phyloP scores from a whole-genome alignment of 257 asterid genomes.

The Anisodus acutangulus region DNA sequence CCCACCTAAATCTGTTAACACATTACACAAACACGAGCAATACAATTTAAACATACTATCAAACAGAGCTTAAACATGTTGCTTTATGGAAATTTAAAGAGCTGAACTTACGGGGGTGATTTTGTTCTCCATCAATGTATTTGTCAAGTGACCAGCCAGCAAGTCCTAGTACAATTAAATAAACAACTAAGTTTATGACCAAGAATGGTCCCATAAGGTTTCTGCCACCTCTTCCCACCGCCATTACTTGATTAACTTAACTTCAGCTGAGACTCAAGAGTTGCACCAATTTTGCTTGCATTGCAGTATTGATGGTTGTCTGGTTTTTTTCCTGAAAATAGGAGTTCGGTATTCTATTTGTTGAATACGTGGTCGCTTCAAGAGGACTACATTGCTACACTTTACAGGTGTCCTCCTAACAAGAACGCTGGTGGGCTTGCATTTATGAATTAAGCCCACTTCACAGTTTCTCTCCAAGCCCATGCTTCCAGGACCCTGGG shows the following conservation, averaged over 20 bases:
- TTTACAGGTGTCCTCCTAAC: slow-evolving; percentile 24
- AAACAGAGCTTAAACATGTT: neutral
- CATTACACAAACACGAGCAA: neutral
- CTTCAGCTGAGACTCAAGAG: neutral
- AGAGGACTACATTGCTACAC: neutral
- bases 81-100: neutral
- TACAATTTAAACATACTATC: neutral
- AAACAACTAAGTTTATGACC: slow-evolving; percentile 65
- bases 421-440: neutral
- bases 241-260: slow-evolving; percentile 40
- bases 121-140: slow-evolving; percentile 80
- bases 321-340: neutral
- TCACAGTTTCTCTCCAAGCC: neutral
- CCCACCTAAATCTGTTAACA: slow-evolving; percentile 69
- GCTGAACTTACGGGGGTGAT: slow-evolving; percentile 64
- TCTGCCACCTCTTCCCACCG: slow-evolving; percentile 61
- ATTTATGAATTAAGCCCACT: neutral
- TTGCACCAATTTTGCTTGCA: neutral
- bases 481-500: neutral
- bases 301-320: neutral
- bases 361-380: slow-evolving; percentile 42
- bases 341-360: neutral
- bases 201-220: slow-evolving; percentile 65
- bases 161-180: slow-evolving; percentile 57
- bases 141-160: slow-evolving; percentile 83